phyloP scores from a whole-genome alignment of 495 filamentous ascomycete species.

The Podospora sp. region DNA sequence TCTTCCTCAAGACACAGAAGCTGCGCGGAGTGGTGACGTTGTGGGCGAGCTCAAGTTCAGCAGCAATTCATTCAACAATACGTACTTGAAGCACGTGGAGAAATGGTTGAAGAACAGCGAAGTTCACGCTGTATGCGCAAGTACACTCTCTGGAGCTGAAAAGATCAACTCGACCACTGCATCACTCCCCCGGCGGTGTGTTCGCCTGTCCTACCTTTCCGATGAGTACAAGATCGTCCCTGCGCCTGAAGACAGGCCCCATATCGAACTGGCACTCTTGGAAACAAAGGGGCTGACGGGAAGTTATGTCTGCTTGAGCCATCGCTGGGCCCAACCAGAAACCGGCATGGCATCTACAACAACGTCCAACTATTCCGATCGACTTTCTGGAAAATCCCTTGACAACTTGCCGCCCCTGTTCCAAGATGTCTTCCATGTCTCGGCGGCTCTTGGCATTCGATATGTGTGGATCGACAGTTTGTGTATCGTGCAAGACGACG shows the following conservation, averaged over 20 bases:
- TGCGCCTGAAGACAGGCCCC: not conserved
- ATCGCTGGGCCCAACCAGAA: not conserved
- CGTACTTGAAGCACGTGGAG: not conserved
- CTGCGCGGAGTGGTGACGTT: not conserved
- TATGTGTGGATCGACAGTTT: not conserved
- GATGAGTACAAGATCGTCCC: not conserved
- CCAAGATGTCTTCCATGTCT: slow-evolving; percentile 13
- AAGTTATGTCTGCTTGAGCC: not conserved
- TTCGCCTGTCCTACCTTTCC: not conserved
- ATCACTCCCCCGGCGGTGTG: not conserved
- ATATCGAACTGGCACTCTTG: not conserved
- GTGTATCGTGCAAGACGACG: slow-evolving; percentile 8
- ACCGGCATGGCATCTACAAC: not conserved
- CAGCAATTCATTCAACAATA: not conserved
- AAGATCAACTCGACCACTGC: not conserved
- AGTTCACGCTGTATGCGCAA: not conserved
- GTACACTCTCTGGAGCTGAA: not conserved
- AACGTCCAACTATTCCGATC: not conserved
- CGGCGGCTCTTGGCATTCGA: slow-evolving; percentile 8
- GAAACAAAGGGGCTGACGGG: not conserved
- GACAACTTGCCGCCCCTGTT: slow-evolving; percentile 18
- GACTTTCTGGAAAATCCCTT: not conserved
- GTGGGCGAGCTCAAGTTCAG: not conserved
- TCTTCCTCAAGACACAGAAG: not conserved
- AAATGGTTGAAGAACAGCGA: not conserved